Evolutionary conservation across 2,329 filamentous ascomycete species (phyloP).

Genomic region (Paecilomyces niveus): DNA sequence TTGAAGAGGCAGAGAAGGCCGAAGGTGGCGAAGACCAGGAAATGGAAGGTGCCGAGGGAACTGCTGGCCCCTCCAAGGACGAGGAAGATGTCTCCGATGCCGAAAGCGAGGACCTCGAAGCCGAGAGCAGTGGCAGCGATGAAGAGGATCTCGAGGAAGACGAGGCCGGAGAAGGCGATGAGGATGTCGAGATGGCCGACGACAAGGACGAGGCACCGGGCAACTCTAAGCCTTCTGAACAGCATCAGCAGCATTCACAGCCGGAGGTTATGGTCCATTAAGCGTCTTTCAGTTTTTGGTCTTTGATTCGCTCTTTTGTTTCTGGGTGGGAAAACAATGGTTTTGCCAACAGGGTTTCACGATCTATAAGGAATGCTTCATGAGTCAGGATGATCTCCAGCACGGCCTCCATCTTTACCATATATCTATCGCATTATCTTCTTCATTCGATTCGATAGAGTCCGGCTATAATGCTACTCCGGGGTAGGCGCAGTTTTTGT

Average conservation of each 20-base stretch:
- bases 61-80: conserved; percentile 39
- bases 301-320: conserved; percentile 4
- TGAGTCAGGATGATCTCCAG: conserved; percentile 4
- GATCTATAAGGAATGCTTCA: not conserved
- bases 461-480: not conserved
- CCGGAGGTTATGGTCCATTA: conserved; percentile 43
- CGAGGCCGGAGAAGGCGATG: conserved; percentile 51
- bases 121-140: conserved; percentile 66
- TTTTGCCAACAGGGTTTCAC: not conserved
- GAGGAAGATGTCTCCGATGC: conserved; percentile 60
- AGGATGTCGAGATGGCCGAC: conserved; percentile 53
- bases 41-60: conserved; percentile 64
- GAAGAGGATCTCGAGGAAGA: conserved; percentile 62
- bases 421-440: conserved; percentile 5
- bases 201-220: conserved; percentile 32
- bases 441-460: not conserved
- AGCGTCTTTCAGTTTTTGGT: conserved; percentile 5
- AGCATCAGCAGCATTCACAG: conserved; percentile 26
- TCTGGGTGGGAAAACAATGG: conserved; percentile 2
- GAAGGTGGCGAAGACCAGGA: conserved; percentile 56
- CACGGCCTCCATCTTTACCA: conserved; percentile 11
- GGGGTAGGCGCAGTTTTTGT: not conserved
- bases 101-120: conserved; percentile 71
- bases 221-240: conserved; percentile 18
- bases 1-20: conserved; percentile 21